Evolutionary conservation across 306 rosid species (phyloP).

Genomic region (Arachis hypogaea): DNA sequence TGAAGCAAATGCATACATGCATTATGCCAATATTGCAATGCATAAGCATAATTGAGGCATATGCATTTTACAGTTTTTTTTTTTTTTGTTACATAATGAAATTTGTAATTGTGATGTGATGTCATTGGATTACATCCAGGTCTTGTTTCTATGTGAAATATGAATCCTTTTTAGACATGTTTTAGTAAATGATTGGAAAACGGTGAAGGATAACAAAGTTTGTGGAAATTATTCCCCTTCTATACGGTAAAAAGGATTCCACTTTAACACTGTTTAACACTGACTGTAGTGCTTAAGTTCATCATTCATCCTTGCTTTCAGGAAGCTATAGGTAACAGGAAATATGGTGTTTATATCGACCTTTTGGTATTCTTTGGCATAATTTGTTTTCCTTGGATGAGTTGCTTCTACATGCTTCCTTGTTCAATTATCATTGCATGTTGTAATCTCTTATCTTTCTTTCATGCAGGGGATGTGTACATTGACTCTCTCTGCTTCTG

Average conservation of each 20-base stretch:
- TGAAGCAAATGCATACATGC: slow-evolving; percentile 7
- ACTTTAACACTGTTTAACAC: slow-evolving; percentile 23
- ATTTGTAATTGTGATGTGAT: slow-evolving; percentile 18
- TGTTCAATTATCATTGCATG: slow-evolving; percentile 19
- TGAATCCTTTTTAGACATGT: slow-evolving; percentile 23
- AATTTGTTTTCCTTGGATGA: slow-evolving; percentile 2
- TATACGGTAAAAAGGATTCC: neutral
- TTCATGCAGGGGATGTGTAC: slow-evolving; percentile 91
- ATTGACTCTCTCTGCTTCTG: slow-evolving; percentile 87
- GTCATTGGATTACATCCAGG: neutral
- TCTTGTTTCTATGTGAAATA: slow-evolving; percentile 5
- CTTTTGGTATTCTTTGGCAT: slow-evolving; percentile 19
- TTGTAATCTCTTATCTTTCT: slow-evolving; percentile 30
- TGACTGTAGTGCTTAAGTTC: slow-evolving; percentile 13
- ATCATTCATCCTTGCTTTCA: neutral
- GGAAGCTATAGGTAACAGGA: slow-evolving; percentile 12
- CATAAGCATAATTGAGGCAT: slow-evolving; percentile 14
- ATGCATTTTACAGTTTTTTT: slow-evolving; percentile 22
- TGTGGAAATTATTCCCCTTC: neutral
- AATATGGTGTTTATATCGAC: slow-evolving; percentile 18
- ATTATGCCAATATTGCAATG: neutral
- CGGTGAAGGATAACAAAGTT: slow-evolving; percentile 28
- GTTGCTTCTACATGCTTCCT: slow-evolving; percentile 26
- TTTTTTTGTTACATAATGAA: neutral
- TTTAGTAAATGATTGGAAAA: neutral